Evolutionary conservation across 352 stramenopile genomes (phyloP), one percentile per base, ranked within the genome.

Genomic region (Globisporangium lucens): DNA sequence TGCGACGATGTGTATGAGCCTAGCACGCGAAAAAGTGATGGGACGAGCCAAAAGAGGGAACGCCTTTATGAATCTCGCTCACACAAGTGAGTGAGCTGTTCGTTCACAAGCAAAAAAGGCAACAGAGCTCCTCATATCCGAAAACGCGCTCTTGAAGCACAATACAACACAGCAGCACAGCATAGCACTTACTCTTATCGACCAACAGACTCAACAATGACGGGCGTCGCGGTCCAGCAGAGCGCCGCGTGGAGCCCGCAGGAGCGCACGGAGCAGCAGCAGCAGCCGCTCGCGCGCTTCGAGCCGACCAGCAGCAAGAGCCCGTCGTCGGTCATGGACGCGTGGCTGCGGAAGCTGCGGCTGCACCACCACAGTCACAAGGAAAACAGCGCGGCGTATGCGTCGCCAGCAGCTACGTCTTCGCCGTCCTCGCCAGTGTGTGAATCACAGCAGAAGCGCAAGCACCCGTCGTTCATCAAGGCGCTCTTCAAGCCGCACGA

Each of bases 401-500:
- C 33, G 33, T 36, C 33, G 1, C 33, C 33, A 9, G 4, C 33
- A 10, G 33, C 33, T 36, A 10, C 33, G 3, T 36, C 27, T 5
- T 1, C 56, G 56, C 46, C 56, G 56, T n/a, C 56, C 2, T 51
- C 33, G 9, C 24, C 56, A 20, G 20, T 24, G 56, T 49, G 30
- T n/a, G 56, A 62, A 2, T n/a, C 36, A 10, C 36, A 36, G 56
- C 56, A 52, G 30, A 62, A 62, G 35, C 56, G 56, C 56, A 62
- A 62, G 56, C 56, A 62, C 6, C 56, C 56, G 56, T 62, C 56
- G 56, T 52, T 62, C 56, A 35, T 62, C 33, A 52, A 29, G 27
- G 56, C 56, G 56, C 56, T 62, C n/a, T 62, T 62, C 56, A 62
- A 62, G 56, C 56, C 56, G 20, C 56, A 62, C n/a, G 56, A 62